Evolutionary conservation across 371 early-diverging fungal species (phyloP).

Genomic region (Mucor ambiguus): DNA sequence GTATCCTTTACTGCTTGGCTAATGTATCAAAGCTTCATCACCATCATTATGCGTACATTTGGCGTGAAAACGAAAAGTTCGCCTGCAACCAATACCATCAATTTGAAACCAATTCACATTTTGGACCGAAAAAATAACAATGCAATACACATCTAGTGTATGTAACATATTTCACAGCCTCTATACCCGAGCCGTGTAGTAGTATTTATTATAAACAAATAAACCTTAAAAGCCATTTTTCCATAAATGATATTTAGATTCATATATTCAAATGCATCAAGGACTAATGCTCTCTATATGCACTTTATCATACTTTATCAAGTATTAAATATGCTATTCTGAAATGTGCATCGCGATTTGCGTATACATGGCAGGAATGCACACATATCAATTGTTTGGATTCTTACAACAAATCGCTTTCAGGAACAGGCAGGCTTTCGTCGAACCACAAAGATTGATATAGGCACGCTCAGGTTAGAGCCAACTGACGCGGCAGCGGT

Average conservation of each 20-base stretch:
- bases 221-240: background rate
- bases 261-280: background rate
- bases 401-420: too few species aligned
- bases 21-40: conserved; percentile 10
- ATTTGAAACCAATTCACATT: background rate
- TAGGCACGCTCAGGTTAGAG: too few species aligned
- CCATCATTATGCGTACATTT: conserved; percentile 9
- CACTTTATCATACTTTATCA: background rate
- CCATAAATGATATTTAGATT: background rate
- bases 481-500: too few species aligned
- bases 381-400: too few species aligned
- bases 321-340: background rate
- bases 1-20: conserved; percentile 24
- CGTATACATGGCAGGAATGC: background rate
- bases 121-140: conserved; percentile 8
- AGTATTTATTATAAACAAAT: background rate
- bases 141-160: background rate
- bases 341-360: background rate
- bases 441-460: too few species aligned
- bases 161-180: background rate
- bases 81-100: conserved; percentile 19
- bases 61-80: background rate
- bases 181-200: background rate
- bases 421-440: too few species aligned
- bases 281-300: background rate